Percentiles rank a stretch among this genome's conserved stretches.
phyloP scores from a whole-genome alignment of 2,329 filamentous ascomycete species.

The Ascomycota sp. region DNA sequence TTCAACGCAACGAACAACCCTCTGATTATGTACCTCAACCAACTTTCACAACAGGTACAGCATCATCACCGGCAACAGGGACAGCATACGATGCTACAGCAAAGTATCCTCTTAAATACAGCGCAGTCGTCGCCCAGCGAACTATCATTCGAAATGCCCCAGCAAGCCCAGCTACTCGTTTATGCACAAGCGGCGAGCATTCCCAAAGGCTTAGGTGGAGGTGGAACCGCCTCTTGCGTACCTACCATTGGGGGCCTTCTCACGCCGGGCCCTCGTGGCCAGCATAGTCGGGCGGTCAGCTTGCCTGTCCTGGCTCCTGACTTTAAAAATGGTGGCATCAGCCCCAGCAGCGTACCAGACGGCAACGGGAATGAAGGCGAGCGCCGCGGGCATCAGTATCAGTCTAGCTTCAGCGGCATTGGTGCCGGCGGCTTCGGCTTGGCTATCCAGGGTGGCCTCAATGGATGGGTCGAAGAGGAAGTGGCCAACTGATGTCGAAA shows the following conservation, averaged over 20 bases:
- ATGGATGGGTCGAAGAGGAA: slow-evolving; percentile 49
- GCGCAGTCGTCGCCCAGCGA: slow-evolving; percentile 39
- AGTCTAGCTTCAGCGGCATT: slow-evolving; percentile 40
- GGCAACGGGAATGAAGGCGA: slow-evolving; percentile 27
- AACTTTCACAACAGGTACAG: slow-evolving; percentile 53
- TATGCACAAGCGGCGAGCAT: slow-evolving; percentile 48
- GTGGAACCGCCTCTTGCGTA: slow-evolving; percentile 30
- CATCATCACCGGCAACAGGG: slow-evolving; percentile 60
- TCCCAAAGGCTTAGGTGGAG: slow-evolving; percentile 39
- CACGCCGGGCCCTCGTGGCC: slow-evolving; percentile 41
- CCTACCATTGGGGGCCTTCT: slow-evolving; percentile 60
- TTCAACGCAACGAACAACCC: slow-evolving; percentile 76
- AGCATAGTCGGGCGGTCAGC: slow-evolving; percentile 69
- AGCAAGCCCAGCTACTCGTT: slow-evolving; percentile 37
- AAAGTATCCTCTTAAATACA: slow-evolving; percentile 62
- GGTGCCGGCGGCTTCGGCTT: slow-evolving; percentile 36
- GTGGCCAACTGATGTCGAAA: slow-evolving; percentile 31
- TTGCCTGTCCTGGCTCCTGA: slow-evolving; percentile 52
- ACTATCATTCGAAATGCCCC: slow-evolving; percentile 35
- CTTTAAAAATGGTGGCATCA: slow-evolving; percentile 37
- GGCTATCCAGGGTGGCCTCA: slow-evolving; percentile 41
- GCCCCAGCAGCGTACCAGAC: slow-evolving; percentile 26
- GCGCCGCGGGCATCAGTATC: slow-evolving; percentile 45
- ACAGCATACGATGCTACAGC: slow-evolving; percentile 52
- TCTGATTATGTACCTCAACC: slow-evolving; percentile 79